Percentiles rank a stretch among this genome's conserved stretches.
These are phyloP conservation scores for Thalassiosira profunda DNA, from an alignment of 108 stramenopile species.

Conservation along the genomic window DNA sequence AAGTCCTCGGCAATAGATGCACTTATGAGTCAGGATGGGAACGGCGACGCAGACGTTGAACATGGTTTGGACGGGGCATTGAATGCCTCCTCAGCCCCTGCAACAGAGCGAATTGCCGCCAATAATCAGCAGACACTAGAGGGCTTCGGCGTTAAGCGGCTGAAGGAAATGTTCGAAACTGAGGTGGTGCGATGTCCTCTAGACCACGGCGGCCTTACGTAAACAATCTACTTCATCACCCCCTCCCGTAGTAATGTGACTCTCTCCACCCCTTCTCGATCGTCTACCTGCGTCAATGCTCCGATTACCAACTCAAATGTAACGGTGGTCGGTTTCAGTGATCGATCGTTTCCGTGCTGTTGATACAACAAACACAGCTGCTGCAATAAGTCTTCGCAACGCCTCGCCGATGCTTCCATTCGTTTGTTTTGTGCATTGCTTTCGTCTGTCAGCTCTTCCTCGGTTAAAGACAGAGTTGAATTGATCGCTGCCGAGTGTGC, in stretches of 20 bases:
- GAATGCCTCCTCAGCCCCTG: slow-evolving; percentile 38
- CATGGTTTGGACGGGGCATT: not conserved
- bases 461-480: not conserved
- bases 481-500: slow-evolving; percentile 43
- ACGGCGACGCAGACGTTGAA: not conserved
- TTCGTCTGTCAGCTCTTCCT: not conserved
- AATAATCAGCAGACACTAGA: slow-evolving; percentile 59
- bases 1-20: slow-evolving; percentile 66
- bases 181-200: slow-evolving; percentile 24
- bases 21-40: slow-evolving; percentile 10
- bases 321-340: slow-evolving; percentile 36
- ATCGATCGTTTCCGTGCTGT: slow-evolving; percentile 21
- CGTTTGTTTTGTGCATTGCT: not conserved
- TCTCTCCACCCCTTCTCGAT: slow-evolving; percentile 32
- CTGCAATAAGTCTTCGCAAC: slow-evolving; percentile 43
- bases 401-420: slow-evolving; percentile 19
- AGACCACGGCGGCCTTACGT: too few species aligned
- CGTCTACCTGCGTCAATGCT: slow-evolving; percentile 22
- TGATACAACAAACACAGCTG: slow-evolving; percentile 30
- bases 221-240: not conserved
- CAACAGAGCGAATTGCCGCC: slow-evolving; percentile 58
- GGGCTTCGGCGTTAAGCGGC: slow-evolving; percentile 30
- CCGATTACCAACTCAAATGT: slow-evolving; percentile 34
- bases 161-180: slow-evolving; percentile 41
- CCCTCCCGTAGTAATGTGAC: slow-evolving; percentile 15